Base-by-base conservation (phyloP, 2,329 filamentous ascomycete species). In the Cladophialophora psammophila region DNA sequence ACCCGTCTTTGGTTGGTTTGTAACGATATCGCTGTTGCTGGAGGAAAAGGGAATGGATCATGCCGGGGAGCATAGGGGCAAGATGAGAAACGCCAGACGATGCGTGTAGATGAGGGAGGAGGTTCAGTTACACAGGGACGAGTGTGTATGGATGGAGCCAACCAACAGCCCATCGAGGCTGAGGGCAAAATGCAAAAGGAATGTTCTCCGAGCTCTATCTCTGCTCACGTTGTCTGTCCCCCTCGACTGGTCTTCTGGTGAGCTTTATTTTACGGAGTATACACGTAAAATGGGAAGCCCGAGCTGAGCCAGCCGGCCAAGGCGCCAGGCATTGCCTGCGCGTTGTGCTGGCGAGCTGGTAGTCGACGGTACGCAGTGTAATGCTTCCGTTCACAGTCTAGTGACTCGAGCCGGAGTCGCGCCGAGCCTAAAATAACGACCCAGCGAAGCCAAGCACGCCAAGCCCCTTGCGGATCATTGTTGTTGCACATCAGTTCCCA, bases 1-100 rank as follows among this genome's bases (percentile, higher is more conserved):
- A 62, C 53, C 56, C 42, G 38, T 26, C 31, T 32, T 60, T 57
- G 59, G 9, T 60, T 57, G 59, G 9, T 48, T 53, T 61, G 59
- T 64, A 67, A 64, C 20, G 60, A 66, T 66, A 63, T 48, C 18
- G 36, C 48, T 61, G 48, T 15, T 40, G 32, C 12, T 35, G 15
- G 7, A n/a, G 34, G 35, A 34, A 38, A 53, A n/a, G 45, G 32
- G 34, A 13, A 36, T 6, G 59, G 42, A 31, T 32, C n/a, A 52
- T 32, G 42, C 3, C 2, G 38, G 26, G 42, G 2, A 18, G 13
- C 26, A 48, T 31, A 34, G 38, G 26, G 31, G 32, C 10, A 50
- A 34, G 12, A n/a, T 18, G 57, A 26, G 20, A 55, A 35, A 35
- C 53, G 31, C 45, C 45, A 26, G 18, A 31, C 6, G 8, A 4